Evolutionary conservation across 2,329 filamentous ascomycete species (phyloP), one percentile per base, ranked within the genome.

Genomic region (Rhynchosporium agropyri): DNA sequence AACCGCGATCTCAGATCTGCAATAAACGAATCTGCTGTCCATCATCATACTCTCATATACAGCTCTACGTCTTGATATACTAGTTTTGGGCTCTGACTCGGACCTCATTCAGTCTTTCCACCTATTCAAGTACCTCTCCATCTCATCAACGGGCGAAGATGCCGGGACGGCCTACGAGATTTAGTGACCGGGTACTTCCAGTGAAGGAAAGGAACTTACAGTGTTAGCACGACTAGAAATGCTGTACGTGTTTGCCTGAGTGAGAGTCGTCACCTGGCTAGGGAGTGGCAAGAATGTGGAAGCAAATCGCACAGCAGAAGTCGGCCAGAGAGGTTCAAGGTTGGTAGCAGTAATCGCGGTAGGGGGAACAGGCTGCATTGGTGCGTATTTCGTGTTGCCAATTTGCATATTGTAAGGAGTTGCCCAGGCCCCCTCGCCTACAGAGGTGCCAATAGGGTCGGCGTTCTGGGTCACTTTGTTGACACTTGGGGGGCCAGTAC

Each of bases 291-390:
- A 60, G 57, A 65, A 74, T 2, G 73, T 74, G 28, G 67, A 74
- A 31, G 75, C 77, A 13, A 76, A 64, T 8, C 62, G 60, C 38
- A 76, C 75, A 6, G 71, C 68, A 42, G 74, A 77, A 4, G 74
- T 76, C 43, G 76, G 74, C 61, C 72, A 76, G 31, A 74, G 70
- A 55, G 73, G 75, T 29, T 66, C 67, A n/a, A 72, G 73, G 13
- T 73, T 73, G 15, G 74, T 76, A n/a, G 74, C 74, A 36, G 74
- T 77, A 50, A 78, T 78, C 1, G 64, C 68, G 8, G 73, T 74
- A n/a, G 69, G 69, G 28, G 76, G 76, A 49, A 75, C 68, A 33
- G 72, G 72, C 63, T 77, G 76, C 76, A 78, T 77, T 13, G 76
- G 76, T 50, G 77, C 77, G 64, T 77, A 78, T 69, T 70, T 74